Conservation (phyloP, 192 early-diverging fungal species). For the Coemansia sp. region DNA sequence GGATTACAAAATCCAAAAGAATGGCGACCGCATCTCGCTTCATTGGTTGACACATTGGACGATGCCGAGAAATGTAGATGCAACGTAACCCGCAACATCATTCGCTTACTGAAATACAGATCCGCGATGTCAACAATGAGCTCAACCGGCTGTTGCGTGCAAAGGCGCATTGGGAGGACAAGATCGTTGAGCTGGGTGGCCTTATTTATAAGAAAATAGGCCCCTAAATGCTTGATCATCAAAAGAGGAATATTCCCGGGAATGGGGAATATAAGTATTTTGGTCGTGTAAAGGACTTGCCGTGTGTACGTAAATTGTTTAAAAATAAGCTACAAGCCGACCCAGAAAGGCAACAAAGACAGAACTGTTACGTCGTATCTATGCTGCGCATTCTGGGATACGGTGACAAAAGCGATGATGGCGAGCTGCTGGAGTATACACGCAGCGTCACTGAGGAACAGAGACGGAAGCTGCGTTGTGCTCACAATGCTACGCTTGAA, state of each 20-base stretch:
- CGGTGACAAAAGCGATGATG: slow-evolving; percentile 86
- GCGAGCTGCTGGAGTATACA: slow-evolving; percentile 76
- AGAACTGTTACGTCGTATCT: slow-evolving; percentile 75
- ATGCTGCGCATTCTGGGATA: slow-evolving; percentile 96
- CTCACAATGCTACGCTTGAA: slow-evolving; percentile 27
- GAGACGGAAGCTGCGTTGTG: slow-evolving; percentile 23
- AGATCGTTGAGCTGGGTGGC: slow-evolving; percentile 89
- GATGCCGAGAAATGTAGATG: slow-evolving; percentile 92
- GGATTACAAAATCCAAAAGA: slow-evolving; percentile 67
- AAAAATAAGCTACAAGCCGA: slow-evolving; percentile 58
- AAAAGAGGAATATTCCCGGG: slow-evolving; percentile 85
- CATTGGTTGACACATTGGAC: slow-evolving; percentile 63
- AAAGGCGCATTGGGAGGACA: slow-evolving; percentile 88
- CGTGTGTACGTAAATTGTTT: slow-evolving; percentile 90
- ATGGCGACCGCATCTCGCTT: slow-evolving; percentile 73
- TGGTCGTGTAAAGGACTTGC: slow-evolving; percentile 91
- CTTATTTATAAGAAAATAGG: slow-evolving; percentile 84
- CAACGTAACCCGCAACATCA: slow-evolving; percentile 84
- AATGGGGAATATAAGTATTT: slow-evolving; percentile 95
- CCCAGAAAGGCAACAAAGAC: slow-evolving; percentile 57
- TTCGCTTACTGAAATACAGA: too few species aligned
- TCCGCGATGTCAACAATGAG: slow-evolving; percentile 94
- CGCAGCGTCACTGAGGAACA: slow-evolving; percentile 58
- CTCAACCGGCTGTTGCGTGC: slow-evolving; percentile 93
- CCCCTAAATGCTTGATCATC: slow-evolving; percentile 77